Evolutionary conservation across 208 protist species (phyloP).

Genomic region (Leishmania lainsoni): DNA sequence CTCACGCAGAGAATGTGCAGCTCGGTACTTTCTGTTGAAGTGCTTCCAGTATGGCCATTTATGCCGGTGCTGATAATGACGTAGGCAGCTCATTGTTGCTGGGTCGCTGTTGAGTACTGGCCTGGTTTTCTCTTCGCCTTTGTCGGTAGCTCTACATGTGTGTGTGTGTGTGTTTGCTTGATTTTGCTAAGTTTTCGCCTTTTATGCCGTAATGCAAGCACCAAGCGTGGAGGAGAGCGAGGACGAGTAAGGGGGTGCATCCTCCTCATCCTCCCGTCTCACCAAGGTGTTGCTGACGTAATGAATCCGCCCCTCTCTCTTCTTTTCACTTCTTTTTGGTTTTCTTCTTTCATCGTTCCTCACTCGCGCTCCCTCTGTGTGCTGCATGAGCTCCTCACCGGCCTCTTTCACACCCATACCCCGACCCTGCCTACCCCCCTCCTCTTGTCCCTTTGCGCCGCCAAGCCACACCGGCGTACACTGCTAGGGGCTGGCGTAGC

Average conservation of each 20-base stretch:
- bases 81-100: neutral
- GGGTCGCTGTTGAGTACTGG: neutral
- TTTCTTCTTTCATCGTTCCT: too few relatives aligned
- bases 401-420: neutral
- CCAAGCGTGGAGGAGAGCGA: too few relatives aligned
- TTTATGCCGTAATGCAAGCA: too few relatives aligned
- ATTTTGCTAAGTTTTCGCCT: too few relatives aligned
- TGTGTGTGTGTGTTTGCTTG: neutral
- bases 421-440: neutral
- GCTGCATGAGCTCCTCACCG: neutral
- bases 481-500: neutral
- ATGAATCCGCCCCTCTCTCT: too few relatives aligned
- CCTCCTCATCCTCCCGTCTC: neutral
- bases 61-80: neutral
- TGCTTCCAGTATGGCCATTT: neutral
- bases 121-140: neutral
- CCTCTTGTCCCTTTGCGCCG: neutral
- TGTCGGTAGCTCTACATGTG: neutral
- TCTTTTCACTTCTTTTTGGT: too few relatives aligned
- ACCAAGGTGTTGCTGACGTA: neutral
- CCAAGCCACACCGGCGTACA: neutral
- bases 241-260: too few relatives aligned
- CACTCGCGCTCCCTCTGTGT: too few relatives aligned
- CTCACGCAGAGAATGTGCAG: neutral
- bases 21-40: neutral